Percentiles rank a stretch among this genome's conserved stretches.
Conservation (phyloP, 306 rosid genomes). For the Cucurbita pepo region DNA sequence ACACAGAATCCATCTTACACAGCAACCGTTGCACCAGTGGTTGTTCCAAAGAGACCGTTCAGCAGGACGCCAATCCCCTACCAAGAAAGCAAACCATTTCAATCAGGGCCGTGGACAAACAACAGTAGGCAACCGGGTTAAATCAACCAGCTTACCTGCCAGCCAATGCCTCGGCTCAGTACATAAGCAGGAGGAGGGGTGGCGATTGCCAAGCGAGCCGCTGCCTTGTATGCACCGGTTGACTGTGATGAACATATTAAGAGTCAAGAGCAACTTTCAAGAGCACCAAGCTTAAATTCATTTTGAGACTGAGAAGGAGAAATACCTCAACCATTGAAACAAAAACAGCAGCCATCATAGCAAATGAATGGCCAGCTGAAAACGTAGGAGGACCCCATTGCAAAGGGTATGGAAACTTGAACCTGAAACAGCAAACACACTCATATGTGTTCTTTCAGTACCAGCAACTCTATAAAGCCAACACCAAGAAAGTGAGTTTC, state of each 20-base stretch:
- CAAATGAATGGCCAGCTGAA: slow-evolving; percentile 94
- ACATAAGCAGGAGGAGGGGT: slow-evolving; percentile 98
- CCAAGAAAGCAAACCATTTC: background rate
- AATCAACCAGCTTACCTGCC: slow-evolving; percentile 54
- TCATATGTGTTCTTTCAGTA: background rate
- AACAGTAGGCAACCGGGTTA: background rate
- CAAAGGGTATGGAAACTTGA: slow-evolving; percentile 88
- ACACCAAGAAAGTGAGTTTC: background rate
- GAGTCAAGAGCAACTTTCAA: background rate
- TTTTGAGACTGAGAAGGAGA: background rate
- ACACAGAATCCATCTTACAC: slow-evolving; percentile 45
- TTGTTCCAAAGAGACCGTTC: slow-evolving; percentile 81
- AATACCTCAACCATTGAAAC: slow-evolving; percentile 97
- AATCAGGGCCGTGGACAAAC: background rate
- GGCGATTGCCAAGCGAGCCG: slow-evolving; percentile 86
- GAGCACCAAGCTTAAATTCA: background rate
- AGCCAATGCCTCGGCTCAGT: slow-evolving; percentile 94
- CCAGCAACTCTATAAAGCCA: background rate
- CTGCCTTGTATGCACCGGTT: slow-evolving; percentile 84
- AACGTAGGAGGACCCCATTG: slow-evolving; percentile 99
- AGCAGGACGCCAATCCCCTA: slow-evolving; percentile 86
- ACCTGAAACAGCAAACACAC: slow-evolving; percentile 28
- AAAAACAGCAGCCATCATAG: slow-evolving; percentile 87
- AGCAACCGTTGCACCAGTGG: slow-evolving; percentile 83
- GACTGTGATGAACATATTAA: slow-evolving; percentile 34